Conservation (phyloP, 306 rosid genomes). For the Astragalus glycyphyllos region DNA sequence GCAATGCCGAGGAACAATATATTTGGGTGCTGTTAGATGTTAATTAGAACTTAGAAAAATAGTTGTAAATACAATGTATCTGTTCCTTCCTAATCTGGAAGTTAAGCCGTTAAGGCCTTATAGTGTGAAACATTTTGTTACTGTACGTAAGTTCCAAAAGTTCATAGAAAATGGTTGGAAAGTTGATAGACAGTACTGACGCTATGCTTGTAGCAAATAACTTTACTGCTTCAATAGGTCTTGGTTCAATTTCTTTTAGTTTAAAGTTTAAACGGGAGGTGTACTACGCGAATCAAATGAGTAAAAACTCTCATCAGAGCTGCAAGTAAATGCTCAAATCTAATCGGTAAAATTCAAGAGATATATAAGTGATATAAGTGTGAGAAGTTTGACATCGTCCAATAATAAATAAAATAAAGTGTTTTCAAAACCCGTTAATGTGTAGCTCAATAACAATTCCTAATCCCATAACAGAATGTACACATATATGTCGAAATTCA, state of each 20-base stretch:
- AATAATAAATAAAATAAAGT: too few relatives aligned
- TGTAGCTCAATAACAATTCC: too few relatives aligned
- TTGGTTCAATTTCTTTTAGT: not conserved
- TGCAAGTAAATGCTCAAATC: too few relatives aligned
- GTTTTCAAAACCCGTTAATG: too few relatives aligned
- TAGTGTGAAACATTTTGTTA: not conserved
- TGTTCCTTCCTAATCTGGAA: not conserved
- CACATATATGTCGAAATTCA: too few relatives aligned
- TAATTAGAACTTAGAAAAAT: constrained; percentile 9
- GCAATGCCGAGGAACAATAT: constrained; percentile 26
- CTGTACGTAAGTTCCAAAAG: not conserved
- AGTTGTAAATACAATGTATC: constrained; percentile 48
- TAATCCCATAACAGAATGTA: too few relatives aligned
- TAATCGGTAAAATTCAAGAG: too few relatives aligned
- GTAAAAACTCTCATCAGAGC: too few relatives aligned
- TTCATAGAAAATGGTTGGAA: not conserved
- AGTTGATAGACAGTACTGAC: not conserved
- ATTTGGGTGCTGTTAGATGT: not conserved
- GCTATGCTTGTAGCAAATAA: too few relatives aligned
- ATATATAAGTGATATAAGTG: too few relatives aligned
- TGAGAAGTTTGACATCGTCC: too few relatives aligned
- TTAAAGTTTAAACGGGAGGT: not conserved
- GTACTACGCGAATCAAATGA: too few relatives aligned
- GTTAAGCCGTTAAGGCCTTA: not conserved
- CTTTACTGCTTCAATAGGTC: not conserved